Conservation (phyloP, 1,139 yeast genomes). For the Candida labiduridarum region DNA sequence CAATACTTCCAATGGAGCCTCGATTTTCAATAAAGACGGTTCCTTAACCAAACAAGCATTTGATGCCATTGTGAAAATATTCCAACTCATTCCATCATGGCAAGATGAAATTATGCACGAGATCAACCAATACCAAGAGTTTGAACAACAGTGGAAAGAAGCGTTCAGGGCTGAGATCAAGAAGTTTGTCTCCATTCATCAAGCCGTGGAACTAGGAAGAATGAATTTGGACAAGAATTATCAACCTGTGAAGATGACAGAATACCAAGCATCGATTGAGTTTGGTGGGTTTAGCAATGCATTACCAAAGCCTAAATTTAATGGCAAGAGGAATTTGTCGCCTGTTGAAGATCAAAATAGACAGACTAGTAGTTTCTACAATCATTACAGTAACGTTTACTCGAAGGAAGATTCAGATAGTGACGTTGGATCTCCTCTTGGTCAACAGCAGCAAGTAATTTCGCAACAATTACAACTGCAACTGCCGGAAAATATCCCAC, state of each 20-base stretch:
- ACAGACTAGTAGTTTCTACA: slow-evolving; percentile 17
- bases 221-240: slow-evolving; percentile 29
- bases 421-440: slow-evolving; percentile 7
- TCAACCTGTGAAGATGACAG: slow-evolving; percentile 37
- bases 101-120: slow-evolving; percentile 35
- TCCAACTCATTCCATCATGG: slow-evolving; percentile 38
- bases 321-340: slow-evolving; percentile 18
- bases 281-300: slow-evolving; percentile 46
- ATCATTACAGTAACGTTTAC: slow-evolving; percentile 30
- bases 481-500: slow-evolving; percentile 4
- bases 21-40: slow-evolving; percentile 37
- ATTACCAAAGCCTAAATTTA: slow-evolving; percentile 28
- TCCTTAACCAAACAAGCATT: slow-evolving; percentile 29
- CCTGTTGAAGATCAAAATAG: slow-evolving; percentile 16
- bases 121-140: slow-evolving; percentile 27
- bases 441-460: slow-evolving; percentile 1
- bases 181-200: slow-evolving; percentile 33
- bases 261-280: slow-evolving; percentile 43
- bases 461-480: slow-evolving; percentile 7
- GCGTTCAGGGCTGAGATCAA: slow-evolving; percentile 35
- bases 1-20: slow-evolving; percentile 10
- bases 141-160: slow-evolving; percentile 38
- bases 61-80: slow-evolving; percentile 30
- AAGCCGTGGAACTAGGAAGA: slow-evolving; percentile 35
- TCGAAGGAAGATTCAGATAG: slow-evolving; percentile 18